phyloP scores from a whole-genome alignment of 306 rosid species.

The Prunus campanulata region DNA sequence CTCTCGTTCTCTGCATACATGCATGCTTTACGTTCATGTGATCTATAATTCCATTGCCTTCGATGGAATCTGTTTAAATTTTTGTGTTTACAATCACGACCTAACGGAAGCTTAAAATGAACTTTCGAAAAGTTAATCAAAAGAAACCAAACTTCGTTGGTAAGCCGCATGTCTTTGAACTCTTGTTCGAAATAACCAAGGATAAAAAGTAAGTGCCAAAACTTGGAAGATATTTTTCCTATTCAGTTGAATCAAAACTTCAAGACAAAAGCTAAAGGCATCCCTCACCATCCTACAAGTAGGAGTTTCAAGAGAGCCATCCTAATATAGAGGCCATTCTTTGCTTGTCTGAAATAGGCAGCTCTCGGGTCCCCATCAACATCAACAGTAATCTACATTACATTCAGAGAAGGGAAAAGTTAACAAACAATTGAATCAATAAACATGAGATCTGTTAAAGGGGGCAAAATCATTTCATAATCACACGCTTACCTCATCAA shows the following conservation, averaged over 20 bases:
- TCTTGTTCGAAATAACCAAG: neutral
- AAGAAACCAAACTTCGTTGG: neutral
- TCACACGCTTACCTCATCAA: constrained; percentile 60
- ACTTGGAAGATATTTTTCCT: neutral
- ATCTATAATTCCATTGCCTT: neutral
- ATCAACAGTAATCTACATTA: constrained; percentile 65
- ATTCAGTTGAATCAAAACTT: neutral
- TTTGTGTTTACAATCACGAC: neutral
- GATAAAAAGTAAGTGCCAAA: neutral
- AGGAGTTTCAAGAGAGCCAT: constrained; percentile 86
- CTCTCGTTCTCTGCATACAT: neutral
- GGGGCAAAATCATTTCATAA: neutral
- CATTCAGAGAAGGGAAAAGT: neutral
- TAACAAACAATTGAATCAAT: neutral
- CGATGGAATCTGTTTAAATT: neutral
- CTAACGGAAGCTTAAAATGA: neutral
- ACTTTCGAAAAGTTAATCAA: neutral
- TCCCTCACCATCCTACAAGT: constrained; percentile 66
- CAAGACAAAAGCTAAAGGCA: neutral
- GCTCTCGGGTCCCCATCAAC: constrained; percentile 77
- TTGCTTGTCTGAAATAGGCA: constrained; percentile 84
- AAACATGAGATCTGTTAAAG: neutral
- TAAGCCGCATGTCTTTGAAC: neutral
- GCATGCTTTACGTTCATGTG: neutral
- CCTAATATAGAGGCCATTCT: constrained; percentile 78